Conservation (phyloP, 345 rosid species). For the Populus nigra region DNA sequence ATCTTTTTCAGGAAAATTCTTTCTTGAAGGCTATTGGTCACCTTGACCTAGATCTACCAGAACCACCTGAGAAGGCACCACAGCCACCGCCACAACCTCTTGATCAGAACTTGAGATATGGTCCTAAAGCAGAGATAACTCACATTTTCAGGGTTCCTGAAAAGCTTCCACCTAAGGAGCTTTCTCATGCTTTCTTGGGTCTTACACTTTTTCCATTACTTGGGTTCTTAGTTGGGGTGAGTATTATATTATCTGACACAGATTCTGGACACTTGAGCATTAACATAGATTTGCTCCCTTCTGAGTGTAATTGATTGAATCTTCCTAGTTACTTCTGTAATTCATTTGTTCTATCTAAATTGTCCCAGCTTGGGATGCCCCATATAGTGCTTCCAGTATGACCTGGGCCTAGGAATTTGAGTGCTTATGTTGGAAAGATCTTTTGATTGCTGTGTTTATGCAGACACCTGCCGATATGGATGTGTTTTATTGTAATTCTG, state of each 20-base stretch:
- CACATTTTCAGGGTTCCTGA: slow-evolving; percentile 90
- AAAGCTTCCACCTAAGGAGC: slow-evolving; percentile 74
- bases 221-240: slow-evolving; percentile 87
- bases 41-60: slow-evolving; percentile 84
- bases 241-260: slow-evolving; percentile 25
- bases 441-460: background rate
- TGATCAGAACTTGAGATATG: slow-evolving; percentile 70
- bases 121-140: slow-evolving; percentile 79
- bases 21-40: slow-evolving; percentile 62
- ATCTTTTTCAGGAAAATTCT: slow-evolving; percentile 74
- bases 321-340: background rate
- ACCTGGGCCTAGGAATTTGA: background rate
- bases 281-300: background rate
- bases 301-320: background rate
- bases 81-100: slow-evolving; percentile 59
- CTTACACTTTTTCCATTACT: slow-evolving; percentile 65
- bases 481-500: background rate
- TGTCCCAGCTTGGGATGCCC: background rate
- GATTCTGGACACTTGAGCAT: background rate
- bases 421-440: background rate
- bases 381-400: background rate
- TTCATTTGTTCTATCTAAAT: background rate
- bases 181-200: slow-evolving; percentile 84
- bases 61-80: slow-evolving; percentile 88
- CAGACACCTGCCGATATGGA: background rate